Percentiles rank a stretch among this genome's conserved stretches.
These are phyloP conservation scores for Fomitopsis schrenkii DNA, from an alignment of 1,284 basidiomycete species.

Conservation along the genomic window DNA sequence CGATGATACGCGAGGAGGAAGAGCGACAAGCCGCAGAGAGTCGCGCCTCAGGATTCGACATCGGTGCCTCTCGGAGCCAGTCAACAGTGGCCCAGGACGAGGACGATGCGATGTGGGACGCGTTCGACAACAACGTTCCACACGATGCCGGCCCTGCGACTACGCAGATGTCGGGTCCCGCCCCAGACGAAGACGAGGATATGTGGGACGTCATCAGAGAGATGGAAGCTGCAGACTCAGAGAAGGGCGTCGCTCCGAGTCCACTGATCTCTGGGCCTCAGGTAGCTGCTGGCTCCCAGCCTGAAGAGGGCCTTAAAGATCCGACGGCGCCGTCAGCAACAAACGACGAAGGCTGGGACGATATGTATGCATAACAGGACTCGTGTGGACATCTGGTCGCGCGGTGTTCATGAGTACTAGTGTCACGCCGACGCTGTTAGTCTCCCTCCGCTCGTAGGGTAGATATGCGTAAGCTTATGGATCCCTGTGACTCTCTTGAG, in stretches of 20 bases:
- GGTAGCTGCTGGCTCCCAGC: not conserved
- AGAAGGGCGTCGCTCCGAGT: not conserved
- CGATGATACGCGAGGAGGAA: slow-evolving; percentile 46
- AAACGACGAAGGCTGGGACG: slow-evolving; percentile 31
- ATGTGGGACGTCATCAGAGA: slow-evolving; percentile 69
- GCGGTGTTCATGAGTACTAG: no score
- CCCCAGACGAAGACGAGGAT: slow-evolving; percentile 51
- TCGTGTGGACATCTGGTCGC: no score
- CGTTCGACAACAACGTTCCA: slow-evolving; percentile 27
- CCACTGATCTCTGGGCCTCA: not conserved
- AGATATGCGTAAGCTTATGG: no score
- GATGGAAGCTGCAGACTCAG: slow-evolving; percentile 36
- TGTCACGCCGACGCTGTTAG: no score
- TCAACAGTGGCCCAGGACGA: slow-evolving; percentile 31
- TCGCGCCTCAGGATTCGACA: not conserved
- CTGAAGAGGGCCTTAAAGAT: not conserved
- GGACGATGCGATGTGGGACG: slow-evolving; percentile 53
- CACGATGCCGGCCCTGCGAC: slow-evolving; percentile 13
- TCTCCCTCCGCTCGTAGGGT: no score
- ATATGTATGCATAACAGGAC: slow-evolving; percentile 21
- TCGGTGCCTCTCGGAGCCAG: not conserved
- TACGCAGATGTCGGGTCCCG: slow-evolving; percentile 3
- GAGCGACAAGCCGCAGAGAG: slow-evolving; percentile 25
- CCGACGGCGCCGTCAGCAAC: slow-evolving; percentile 10
- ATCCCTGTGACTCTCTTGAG: no score